A percentile compares a stretch with the other conserved stretches of the same genome.
These are phyloP conservation scores for Apodospora peruviana DNA, from an alignment of 495 filamentous ascomycete genomes.

Conservation along the genomic window DNA sequence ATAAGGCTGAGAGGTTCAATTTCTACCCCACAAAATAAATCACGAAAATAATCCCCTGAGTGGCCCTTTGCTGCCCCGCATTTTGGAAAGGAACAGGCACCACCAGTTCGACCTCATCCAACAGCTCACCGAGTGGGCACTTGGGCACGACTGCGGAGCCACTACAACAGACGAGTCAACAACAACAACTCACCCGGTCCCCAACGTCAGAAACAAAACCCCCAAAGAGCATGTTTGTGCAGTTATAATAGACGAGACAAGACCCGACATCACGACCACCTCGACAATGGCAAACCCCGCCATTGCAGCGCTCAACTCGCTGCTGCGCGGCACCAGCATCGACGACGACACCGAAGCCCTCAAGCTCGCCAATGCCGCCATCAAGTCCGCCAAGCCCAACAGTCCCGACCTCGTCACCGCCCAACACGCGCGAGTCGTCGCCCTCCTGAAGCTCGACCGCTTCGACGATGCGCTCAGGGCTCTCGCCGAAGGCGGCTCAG, in stretches of 20 bases:
- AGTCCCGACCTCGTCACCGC: slow-evolving; percentile 50
- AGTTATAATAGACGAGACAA: neutral
- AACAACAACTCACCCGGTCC: neutral
- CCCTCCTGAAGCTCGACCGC: slow-evolving; percentile 87
- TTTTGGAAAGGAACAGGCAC: slow-evolving; percentile 2
- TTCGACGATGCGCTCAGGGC: slow-evolving; percentile 81
- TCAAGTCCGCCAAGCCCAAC: slow-evolving; percentile 66
- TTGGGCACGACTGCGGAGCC: neutral
- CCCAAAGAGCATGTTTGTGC: neutral
- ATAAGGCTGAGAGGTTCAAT: no score
- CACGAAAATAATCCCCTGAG: slow-evolving; percentile 7
- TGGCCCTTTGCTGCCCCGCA: slow-evolving; percentile 20
- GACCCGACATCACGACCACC: slow-evolving; percentile 2
- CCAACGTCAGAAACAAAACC: neutral
- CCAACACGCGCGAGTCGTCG: slow-evolving; percentile 74
- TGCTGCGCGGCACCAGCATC: slow-evolving; percentile 41
- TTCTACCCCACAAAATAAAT: slow-evolving; percentile 17
- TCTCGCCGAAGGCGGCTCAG: slow-evolving; percentile 65
- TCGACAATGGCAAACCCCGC: slow-evolving; percentile 36
- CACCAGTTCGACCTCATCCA: neutral
- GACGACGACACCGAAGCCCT: slow-evolving; percentile 44
- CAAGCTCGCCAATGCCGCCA: slow-evolving; percentile 43
- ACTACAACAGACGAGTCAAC: neutral
- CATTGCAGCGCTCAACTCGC: slow-evolving; percentile 43
- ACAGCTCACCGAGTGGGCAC: neutral